Evolutionary conservation across 306 rosid species (phyloP), one percentile per base, ranked within the genome.

Genomic region (Purshia tridentata): DNA sequence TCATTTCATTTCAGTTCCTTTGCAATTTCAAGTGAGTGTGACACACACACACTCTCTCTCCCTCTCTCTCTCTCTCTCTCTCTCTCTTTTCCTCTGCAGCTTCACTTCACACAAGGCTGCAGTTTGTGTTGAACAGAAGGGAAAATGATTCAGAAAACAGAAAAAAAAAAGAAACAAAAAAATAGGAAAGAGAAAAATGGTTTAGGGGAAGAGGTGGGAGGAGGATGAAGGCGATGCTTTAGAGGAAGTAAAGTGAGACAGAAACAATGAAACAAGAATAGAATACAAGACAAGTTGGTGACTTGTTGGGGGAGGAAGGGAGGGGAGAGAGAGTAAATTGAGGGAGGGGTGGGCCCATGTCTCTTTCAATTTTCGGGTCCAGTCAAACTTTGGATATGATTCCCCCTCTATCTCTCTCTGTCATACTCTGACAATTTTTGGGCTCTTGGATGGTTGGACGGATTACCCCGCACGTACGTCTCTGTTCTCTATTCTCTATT

Each of bases 391-490:
- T 3, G 66, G 67, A 57, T 71, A 71, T 6, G 75, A 46, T 45
- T 57, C 66, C 29, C 20, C 39, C 64, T 69, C 49, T 49, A 19
- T 44, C 70, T 37, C 35, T 67, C 4, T 68, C 59, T 18, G 9
- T 69, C 48, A 23, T 41, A 41, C 22, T 16, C 40, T 55, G 74
- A 42, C 74, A 70, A 70, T 42, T 55, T 45, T 18, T 13, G 53
- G 70, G 23, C 52, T 19, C 23, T 42, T 22, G 9, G 65, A 23
- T 48, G 13, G 66, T 23, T 44, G 75, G 75, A 57, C 39, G 75
- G 66, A 44, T 56, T 71, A 23, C 66, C 66, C 75, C 75, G 75
- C 67, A 71, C 75, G 75, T 23, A 71, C 67, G 75, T 45, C 75
- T 71, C 66, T 44, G 22, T 20, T 20, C 8, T 16, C 0, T 9